Evolutionary conservation across 495 filamentous ascomycete genomes (phyloP), one percentile per base, ranked within the genome.

Genomic region (Annulohypoxylon moriforme): DNA sequence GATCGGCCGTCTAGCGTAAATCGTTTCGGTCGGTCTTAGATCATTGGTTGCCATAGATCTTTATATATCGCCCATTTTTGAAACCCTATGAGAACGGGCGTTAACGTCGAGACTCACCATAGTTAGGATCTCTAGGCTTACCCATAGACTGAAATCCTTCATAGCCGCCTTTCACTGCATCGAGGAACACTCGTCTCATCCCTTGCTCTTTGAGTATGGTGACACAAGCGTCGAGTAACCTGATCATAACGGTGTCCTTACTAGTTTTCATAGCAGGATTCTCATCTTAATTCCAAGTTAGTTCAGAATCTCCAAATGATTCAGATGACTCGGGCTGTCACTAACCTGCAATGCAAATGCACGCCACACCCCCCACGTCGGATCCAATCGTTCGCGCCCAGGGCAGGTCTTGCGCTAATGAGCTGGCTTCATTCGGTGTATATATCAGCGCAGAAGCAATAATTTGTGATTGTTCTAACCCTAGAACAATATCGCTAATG

Each of bases 291-390:
- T 3, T 53, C 25, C 22, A 10, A 68, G 67, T 73, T 44, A 78
- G 72, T 60, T 67, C 9, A 47, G 2, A 46, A 68, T 56, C 8
- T 49, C 50, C 29, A 25, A 62, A 61, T n/a, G 1, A 14, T 59
- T 24, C 42, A 29, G 59, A 47, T 6, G 33, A 47, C 46, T 61
- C 57, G 34, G 25, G 31, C 14, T 46, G 29, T 50, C 18, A 74
- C 72, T 38, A 70, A 80, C 88, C 84, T 72, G 77, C 77, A 68
- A 89, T 85, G 74, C 87, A 88, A 40, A 90, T 80, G 69, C 88
- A 90, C 31, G 87, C 86, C 29, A 89, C 82, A 18, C 88, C 88
- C 16, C 88, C 88, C 56, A 89, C 81, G 66, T 87, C 83, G 34
- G 80, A 80, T 18, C 81, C 85, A 67, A 89, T 85, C 61, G 78